These are phyloP conservation scores for Madurella fahalii DNA, from an alignment of 2,329 filamentous ascomycete genomes.

Conservation along the genomic window DNA sequence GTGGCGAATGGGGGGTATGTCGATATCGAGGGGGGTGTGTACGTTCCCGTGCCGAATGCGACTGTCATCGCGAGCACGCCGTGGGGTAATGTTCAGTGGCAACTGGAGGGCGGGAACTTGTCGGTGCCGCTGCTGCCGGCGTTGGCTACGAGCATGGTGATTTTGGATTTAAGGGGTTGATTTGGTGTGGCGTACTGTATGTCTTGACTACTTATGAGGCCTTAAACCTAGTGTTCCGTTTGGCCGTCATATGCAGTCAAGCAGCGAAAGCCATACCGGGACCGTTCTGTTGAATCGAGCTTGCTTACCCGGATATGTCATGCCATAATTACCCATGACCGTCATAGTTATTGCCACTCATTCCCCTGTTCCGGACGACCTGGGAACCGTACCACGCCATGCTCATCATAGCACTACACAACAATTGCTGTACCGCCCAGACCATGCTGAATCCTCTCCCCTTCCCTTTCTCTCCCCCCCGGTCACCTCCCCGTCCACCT, in stretches of 20 bases:
- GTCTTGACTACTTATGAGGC: too few relatives aligned
- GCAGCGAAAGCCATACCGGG: too few relatives aligned
- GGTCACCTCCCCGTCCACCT: conserved; percentile 17
- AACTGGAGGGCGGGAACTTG: conserved; percentile 25
- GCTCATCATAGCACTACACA: too few relatives aligned
- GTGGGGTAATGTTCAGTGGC: conserved; percentile 29
- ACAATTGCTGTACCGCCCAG: too few relatives aligned
- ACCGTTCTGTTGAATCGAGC: too few relatives aligned
- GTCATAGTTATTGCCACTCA: too few relatives aligned
- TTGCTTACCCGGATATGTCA: too few relatives aligned
- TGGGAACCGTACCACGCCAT: too few relatives aligned
- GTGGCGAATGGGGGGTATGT: conserved; percentile 35
- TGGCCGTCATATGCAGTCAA: too few relatives aligned
- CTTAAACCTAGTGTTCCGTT: too few relatives aligned
- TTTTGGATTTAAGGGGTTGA: conserved; percentile 26
- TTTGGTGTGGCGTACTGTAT: background rate
- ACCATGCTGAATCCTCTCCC: conserved; percentile 4
- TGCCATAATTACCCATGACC: too few relatives aligned
- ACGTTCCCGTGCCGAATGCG: conserved; percentile 20
- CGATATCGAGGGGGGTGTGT: conserved; percentile 15
- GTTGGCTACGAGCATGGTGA: conserved; percentile 33
- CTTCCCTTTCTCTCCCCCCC: conserved; percentile 29
- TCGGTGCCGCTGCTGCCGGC: conserved; percentile 28
- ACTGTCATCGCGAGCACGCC: conserved; percentile 22
- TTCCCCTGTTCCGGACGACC: too few relatives aligned